Percentiles rank a stretch among this genome's conserved stretches.
Evolutionary conservation across 768 basidiomycete genomes (phyloP).

Genomic region (Galerina marginata): DNA sequence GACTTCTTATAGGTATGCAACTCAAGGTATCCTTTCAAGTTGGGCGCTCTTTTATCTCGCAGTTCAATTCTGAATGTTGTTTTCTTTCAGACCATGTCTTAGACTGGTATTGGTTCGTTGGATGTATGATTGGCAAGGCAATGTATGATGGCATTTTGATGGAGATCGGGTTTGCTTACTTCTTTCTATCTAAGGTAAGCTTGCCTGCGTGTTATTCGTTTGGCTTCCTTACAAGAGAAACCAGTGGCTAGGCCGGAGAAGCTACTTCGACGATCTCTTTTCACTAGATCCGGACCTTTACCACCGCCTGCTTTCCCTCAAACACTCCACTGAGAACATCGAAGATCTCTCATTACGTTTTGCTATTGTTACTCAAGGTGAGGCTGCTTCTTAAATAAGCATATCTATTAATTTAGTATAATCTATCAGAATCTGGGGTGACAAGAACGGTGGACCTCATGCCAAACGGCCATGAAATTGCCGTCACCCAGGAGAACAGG

Average conservation of each 20-base stretch:
- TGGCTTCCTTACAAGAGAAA: not conserved
- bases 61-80: not conserved
- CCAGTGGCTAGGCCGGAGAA: constrained; percentile 92
- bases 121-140: constrained; percentile 93
- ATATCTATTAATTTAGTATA: too few relatives aligned
- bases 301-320: constrained; percentile 89
- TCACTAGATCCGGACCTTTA: constrained; percentile 65
- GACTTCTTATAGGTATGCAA: constrained; percentile 90
- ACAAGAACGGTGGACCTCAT: constrained; percentile 24
- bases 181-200: constrained; percentile 87
- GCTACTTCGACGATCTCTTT: constrained; percentile 86
- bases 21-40: constrained; percentile 61
- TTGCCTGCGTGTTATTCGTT: not conserved
- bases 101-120: constrained; percentile 93
- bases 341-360: constrained; percentile 93
- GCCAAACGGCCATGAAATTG: constrained; percentile 20
- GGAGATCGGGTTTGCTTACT: constrained; percentile 93
- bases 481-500: constrained; percentile 81
- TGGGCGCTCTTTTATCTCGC: not conserved
- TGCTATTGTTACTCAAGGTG: constrained; percentile 85
- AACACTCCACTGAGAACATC: constrained; percentile 85
- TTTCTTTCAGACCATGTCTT: constrained; percentile 70
- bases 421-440: constrained; percentile 20
- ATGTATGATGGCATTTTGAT: constrained; percentile 96
- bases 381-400: not conserved